A percentile compares a stretch with the other conserved stretches of the same genome.
phyloP scores from a whole-genome alignment of 2,329 filamentous ascomycete genomes.

The Neonectria ditissima region DNA sequence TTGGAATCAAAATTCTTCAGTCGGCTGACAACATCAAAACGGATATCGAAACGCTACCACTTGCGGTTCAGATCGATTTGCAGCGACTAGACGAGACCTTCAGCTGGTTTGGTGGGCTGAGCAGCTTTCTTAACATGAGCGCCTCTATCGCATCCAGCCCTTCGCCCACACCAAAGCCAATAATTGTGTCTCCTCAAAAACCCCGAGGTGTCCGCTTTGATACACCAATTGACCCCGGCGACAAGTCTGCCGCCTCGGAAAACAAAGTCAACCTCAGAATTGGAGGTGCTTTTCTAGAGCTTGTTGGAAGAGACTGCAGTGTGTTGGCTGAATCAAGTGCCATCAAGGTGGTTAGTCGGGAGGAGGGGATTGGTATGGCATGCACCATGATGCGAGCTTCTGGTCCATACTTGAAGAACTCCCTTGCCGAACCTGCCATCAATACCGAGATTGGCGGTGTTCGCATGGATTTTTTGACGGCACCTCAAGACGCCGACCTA shows the following conservation, averaged over 20 bases:
- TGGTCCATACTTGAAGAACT: slow-evolving; percentile 73
- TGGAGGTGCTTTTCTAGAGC: slow-evolving; percentile 78
- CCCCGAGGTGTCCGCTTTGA: slow-evolving; percentile 70
- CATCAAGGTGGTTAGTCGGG: slow-evolving; percentile 82
- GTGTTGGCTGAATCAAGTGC: slow-evolving; percentile 82
- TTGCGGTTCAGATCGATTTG: slow-evolving; percentile 82
- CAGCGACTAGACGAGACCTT: slow-evolving; percentile 87
- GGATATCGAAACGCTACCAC: slow-evolving; percentile 79
- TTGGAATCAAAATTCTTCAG: slow-evolving; percentile 65
- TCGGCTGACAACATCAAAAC: slow-evolving; percentile 61
- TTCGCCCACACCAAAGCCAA: slow-evolving; percentile 58
- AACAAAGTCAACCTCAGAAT: slow-evolving; percentile 82
- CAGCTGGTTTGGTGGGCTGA: slow-evolving; percentile 89
- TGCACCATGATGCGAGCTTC: slow-evolving; percentile 81
- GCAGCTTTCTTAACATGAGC: slow-evolving; percentile 89
- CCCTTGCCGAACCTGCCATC: slow-evolving; percentile 69
- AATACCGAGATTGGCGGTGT: slow-evolving; percentile 73
- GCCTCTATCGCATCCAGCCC: slow-evolving; percentile 83
- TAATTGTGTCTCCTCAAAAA: slow-evolving; percentile 57
- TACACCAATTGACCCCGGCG: slow-evolving; percentile 62
- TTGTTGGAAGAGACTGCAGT: slow-evolving; percentile 83
- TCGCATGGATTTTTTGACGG: slow-evolving; percentile 76
- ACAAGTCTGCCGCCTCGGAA: slow-evolving; percentile 59
- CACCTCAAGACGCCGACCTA: slow-evolving; percentile 83
- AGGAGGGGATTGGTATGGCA: slow-evolving; percentile 76